A percentile compares a stretch with the other conserved stretches of the same genome.
These are phyloP conservation scores for Ustilago cynodontis DNA, from an alignment of 1,284 basidiomycete genomes.

Conservation along the genomic window DNA sequence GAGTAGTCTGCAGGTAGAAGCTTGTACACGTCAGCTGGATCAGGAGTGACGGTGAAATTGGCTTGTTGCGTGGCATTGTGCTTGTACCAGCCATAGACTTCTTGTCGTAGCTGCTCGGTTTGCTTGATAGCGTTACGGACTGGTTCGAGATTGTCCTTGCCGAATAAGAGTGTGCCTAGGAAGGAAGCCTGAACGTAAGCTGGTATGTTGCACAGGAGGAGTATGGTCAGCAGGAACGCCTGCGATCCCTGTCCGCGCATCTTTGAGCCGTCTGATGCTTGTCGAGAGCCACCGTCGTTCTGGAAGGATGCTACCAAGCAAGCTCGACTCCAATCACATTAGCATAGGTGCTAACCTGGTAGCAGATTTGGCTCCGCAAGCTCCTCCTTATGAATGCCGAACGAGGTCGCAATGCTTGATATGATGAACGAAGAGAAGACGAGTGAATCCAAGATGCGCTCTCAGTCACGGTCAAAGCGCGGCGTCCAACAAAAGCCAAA, in stretches of 20 bases:
- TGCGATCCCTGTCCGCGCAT: background rate
- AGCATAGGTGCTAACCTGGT: background rate
- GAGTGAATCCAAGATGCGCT: background rate
- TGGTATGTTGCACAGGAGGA: constrained; percentile 6
- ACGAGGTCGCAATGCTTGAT: background rate
- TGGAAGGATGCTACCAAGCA: background rate
- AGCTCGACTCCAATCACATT: background rate
- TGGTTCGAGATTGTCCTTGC: constrained; percentile 37
- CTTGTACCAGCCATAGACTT: constrained; percentile 40
- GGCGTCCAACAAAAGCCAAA: constrained; percentile 6
- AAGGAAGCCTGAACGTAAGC: constrained; percentile 13
- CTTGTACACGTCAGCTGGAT: constrained; percentile 23
- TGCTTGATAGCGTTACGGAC: constrained; percentile 30
- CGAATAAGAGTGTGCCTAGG: constrained; percentile 23
- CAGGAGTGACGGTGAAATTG: constrained; percentile 39
- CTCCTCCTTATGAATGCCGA: too few relatives aligned
- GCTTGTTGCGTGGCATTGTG: constrained; percentile 37
- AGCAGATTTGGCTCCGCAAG: too few relatives aligned
- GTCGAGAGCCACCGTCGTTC: background rate
- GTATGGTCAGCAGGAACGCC: background rate
- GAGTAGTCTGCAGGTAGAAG: constrained; percentile 25
- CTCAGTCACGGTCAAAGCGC: constrained; percentile 15
- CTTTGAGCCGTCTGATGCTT: background rate
- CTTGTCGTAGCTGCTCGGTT: constrained; percentile 28
- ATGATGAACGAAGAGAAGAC: background rate